Base-by-base conservation (phyloP, 495 filamentous ascomycete species). In the Trichocladium uniseriatum region DNA sequence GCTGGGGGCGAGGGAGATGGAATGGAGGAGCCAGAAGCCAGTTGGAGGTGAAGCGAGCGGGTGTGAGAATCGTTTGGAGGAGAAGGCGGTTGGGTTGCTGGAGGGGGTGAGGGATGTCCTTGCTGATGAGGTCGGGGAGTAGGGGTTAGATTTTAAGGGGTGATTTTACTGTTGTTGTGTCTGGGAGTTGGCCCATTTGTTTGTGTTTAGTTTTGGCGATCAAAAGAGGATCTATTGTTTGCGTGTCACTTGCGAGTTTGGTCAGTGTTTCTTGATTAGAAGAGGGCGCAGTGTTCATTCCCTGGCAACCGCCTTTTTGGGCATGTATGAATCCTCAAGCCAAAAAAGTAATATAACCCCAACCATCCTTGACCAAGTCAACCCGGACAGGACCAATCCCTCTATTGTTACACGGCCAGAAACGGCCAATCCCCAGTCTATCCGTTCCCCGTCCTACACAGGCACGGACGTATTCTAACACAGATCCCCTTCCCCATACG, bases 51-150 rank as follows among this genome's bases (percentile, higher is more conserved):
- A 49, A 6, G 65, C 54, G 2, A 60, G 59, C 18, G 64, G 60
- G 35, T 57, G 69, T 19, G 76, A 82, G 61, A 88, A 72, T 56
- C 68, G 70, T 53, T 65, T 92, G 46, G 87, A 91, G 66, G 83
- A 87, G 70, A 84, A 79, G 68, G 73, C 84, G 14, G 72, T 89
- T 15, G 66, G 55, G 40, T 80, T 89, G 64, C 65, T 94, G 60
- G 63, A 71, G 54, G 69, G 63, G 15, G 73, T 79, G 20, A 63
- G 70, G 58, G 69, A 69, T 51, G 75, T 79, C 22, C 55, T 75
- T 41, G 57, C 49, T 35, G 68, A 68, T 19, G 68, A 67, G 24
- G 69, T 66, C 37, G 51, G 62, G 43, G 70, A 71, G 57, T 62
- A 51, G 31, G 24, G 18, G 15, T 41, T 11, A 9, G 13, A 27